A percentile compares a stretch with the other conserved stretches of the same genome.
phyloP scores from a whole-genome alignment of 805 yeast genomes.

The Zygoascus biomembranicola region DNA sequence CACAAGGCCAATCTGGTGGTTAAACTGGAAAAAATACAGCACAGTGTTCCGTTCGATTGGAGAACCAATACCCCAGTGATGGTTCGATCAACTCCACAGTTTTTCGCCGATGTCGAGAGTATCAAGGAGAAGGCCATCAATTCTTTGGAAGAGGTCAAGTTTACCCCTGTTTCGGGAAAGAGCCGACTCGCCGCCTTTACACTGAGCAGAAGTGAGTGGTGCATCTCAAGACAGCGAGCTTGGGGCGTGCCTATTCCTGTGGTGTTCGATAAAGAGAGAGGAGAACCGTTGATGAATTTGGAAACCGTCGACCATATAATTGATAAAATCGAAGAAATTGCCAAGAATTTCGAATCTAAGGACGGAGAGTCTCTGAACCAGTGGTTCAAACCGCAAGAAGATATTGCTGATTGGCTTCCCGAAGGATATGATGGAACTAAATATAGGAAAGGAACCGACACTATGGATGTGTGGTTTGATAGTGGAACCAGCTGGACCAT shows the following conservation, averaged over 20 bases:
- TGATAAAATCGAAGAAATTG: conserved; percentile 36
- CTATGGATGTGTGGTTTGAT: conserved; percentile 99
- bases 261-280: conserved; percentile 51
- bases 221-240: conserved; percentile 88
- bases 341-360: conserved; percentile 8
- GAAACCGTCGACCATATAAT: conserved; percentile 53
- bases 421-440: conserved; percentile 32
- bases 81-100: conserved; percentile 91
- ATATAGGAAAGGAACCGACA: conserved; percentile 67
- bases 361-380: conserved; percentile 8
- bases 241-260: conserved; percentile 99
- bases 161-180: conserved; percentile 65
- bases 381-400: conserved; percentile 65
- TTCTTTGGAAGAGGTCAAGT: conserved; percentile 55
- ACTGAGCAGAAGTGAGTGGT: conserved; percentile 84
- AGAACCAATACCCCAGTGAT: conserved; percentile 92
- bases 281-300: conserved; percentile 54
- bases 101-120: conserved; percentile 82
- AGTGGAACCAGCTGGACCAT: conserved; percentile 89
- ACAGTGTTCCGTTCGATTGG: conserved; percentile 97
- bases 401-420: conserved; percentile 69
- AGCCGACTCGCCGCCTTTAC: conserved; percentile 68
- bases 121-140: conserved; percentile 56
- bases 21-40: conserved; percentile 42
- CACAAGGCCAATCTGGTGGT: conserved; percentile 38